phyloP scores from a whole-genome alignment of 176 grass and related monocot genomes.

The Areca catechu region DNA sequence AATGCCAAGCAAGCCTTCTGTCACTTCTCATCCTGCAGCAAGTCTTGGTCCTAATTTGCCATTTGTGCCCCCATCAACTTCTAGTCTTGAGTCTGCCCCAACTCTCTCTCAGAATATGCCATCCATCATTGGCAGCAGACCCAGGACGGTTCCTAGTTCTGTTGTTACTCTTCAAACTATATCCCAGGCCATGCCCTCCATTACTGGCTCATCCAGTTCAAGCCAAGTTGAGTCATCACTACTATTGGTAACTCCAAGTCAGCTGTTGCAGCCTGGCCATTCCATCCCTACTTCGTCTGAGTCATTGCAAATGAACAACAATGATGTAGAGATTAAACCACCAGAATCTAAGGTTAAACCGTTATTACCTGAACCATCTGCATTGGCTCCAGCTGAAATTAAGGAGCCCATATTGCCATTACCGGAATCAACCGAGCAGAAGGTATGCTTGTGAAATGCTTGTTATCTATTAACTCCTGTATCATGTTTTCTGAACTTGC shows the following conservation, averaged over 20 bases:
- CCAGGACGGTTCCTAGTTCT: constrained; percentile 24
- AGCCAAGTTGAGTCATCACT: constrained; percentile 35
- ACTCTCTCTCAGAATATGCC: constrained; percentile 12
- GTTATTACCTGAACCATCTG: constrained; percentile 44
- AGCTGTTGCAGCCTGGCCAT: constrained; percentile 42
- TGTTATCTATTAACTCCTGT: background rate
- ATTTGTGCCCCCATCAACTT: constrained; percentile 32
- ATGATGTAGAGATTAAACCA: constrained; percentile 25
- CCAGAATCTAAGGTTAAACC: constrained; percentile 38
- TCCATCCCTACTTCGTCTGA: constrained; percentile 48
- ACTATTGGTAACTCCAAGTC: constrained; percentile 38
- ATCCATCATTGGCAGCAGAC: constrained; percentile 35
- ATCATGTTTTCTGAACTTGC: no score
- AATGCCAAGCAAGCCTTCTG: constrained; percentile 30
- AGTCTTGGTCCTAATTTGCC: constrained; percentile 33
- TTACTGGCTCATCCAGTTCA: constrained; percentile 34
- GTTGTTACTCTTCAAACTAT: constrained; percentile 35
- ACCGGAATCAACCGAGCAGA: constrained; percentile 42
- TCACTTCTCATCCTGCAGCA: constrained; percentile 26
- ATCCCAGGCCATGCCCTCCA: constrained; percentile 28
- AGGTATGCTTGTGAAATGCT: constrained; percentile 23
- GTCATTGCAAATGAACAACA: constrained; percentile 33
- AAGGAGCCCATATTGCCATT: constrained; percentile 82
- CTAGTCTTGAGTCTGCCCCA: constrained; percentile 25
- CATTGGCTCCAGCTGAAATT: constrained; percentile 30